phyloP scores from a whole-genome alignment of 371 early-diverging fungal genomes.

The Syncephalastrum racemosum region DNA sequence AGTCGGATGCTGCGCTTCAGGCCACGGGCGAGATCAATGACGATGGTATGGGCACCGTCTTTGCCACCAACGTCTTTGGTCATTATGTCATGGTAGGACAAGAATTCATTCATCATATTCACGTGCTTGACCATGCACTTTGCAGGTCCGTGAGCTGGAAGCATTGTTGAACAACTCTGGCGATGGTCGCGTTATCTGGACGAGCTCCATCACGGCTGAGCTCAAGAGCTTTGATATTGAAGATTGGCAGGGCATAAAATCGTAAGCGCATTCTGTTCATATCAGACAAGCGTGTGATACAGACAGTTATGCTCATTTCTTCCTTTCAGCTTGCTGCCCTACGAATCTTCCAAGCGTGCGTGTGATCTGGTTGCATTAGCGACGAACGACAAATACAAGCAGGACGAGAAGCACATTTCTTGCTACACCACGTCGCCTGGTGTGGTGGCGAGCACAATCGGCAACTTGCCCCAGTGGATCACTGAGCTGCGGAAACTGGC shows the following conservation, averaged over 20 bases:
- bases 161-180: constrained; percentile 42
- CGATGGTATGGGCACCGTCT: constrained; percentile 75
- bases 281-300: not conserved
- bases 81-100: constrained; percentile 75
- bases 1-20: constrained; percentile 71
- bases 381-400: constrained; percentile 48
- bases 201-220: constrained; percentile 70
- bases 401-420: constrained; percentile 20
- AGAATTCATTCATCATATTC: constrained; percentile 3
- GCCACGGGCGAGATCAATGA: constrained; percentile 53
- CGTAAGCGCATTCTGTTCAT: constrained; percentile 31
- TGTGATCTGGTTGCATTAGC: constrained; percentile 61
- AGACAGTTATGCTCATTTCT: too few relatives aligned
- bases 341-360: constrained; percentile 81
- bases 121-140: not conserved
- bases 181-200: constrained; percentile 80
- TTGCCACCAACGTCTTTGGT: constrained; percentile 87
- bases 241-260: constrained; percentile 75
- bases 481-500: constrained; percentile 31
- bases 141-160: constrained; percentile 61
- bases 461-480: constrained; percentile 52
- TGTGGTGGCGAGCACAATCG: constrained; percentile 68
- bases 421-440: constrained; percentile 73
- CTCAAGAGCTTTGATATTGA: constrained; percentile 45
- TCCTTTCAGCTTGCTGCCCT: constrained; percentile 49